phyloP scores from a whole-genome alignment of 345 rosid genomes.

The Raphanus sativus region DNA sequence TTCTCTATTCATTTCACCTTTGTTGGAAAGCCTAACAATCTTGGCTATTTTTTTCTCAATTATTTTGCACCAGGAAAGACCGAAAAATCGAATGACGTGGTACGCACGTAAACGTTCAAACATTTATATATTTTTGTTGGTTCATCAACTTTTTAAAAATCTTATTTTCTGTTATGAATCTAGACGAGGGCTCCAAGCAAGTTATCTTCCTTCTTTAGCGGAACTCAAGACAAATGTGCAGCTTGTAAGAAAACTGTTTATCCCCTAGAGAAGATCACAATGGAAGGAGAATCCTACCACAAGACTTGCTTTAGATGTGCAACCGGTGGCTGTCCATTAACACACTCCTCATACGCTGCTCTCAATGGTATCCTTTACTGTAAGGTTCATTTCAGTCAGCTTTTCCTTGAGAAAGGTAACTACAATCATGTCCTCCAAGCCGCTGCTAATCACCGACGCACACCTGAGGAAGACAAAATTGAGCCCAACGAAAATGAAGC shows the following conservation, averaged over 20 bases:
- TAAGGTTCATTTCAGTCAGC: not conserved
- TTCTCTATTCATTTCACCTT: not conserved
- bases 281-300: slow-evolving; percentile 93
- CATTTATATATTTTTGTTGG: not conserved
- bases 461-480: not conserved
- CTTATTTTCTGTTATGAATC: not conserved
- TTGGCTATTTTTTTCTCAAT: not conserved
- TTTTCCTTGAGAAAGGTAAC: slow-evolving; percentile 73
- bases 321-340: not conserved
- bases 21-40: not conserved
- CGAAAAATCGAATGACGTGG: slow-evolving; percentile 56
- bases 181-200: slow-evolving; percentile 81
- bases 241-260: slow-evolving; percentile 69
- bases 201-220: slow-evolving; percentile 53
- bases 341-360: not conserved
- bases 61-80: slow-evolving; percentile 41
- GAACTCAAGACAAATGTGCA: not conserved
- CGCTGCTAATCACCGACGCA: slow-evolving; percentile 52
- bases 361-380: not conserved
- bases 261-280: slow-evolving; percentile 73
- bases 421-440: slow-evolving; percentile 63
- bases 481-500: slow-evolving; percentile 21
- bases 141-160: not conserved
- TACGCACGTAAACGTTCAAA: slow-evolving; percentile 31
- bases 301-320: slow-evolving; percentile 54